Conservation (phyloP, 2,329 filamentous ascomycete species). For the Bipolaris gigantea region DNA sequence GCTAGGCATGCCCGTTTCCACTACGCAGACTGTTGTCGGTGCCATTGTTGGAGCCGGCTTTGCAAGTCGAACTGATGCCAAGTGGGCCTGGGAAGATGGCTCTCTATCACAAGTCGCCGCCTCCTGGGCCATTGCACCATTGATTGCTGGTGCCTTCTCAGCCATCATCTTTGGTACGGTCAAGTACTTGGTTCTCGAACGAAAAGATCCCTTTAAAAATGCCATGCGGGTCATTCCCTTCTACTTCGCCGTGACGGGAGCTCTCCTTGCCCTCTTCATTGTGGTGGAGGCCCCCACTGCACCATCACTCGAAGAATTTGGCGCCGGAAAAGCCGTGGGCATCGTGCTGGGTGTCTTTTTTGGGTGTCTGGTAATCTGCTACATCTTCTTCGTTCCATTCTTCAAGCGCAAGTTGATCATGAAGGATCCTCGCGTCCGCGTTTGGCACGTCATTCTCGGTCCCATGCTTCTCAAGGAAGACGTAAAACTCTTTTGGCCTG, state of each 20-base stretch:
- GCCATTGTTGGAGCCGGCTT: constrained; percentile 64
- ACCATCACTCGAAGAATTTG: constrained; percentile 34
- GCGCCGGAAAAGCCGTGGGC: constrained; percentile 32
- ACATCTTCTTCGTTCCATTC: constrained; percentile 36
- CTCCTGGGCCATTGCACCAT: constrained; percentile 55
- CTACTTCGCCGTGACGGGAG: constrained; percentile 54
- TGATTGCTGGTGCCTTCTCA: constrained; percentile 52
- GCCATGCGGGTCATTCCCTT: constrained; percentile 53
- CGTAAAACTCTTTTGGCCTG: constrained; percentile 47
- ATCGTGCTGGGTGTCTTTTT: constrained; percentile 35
- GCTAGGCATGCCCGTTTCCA: constrained; percentile 61
- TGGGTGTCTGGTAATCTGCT: constrained; percentile 24
- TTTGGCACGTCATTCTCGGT: constrained; percentile 39
- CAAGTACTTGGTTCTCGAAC: constrained; percentile 55
- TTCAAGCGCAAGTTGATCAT: constrained; percentile 32
- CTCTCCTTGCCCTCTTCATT: constrained; percentile 60
- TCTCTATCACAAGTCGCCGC: constrained; percentile 44
- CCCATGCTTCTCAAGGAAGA: constrained; percentile 47
- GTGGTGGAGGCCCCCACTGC: constrained; percentile 52
- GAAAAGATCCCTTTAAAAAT: constrained; percentile 54
- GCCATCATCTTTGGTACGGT: constrained; percentile 54
- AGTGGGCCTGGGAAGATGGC: constrained; percentile 31
- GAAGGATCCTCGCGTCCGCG: constrained; percentile 29
- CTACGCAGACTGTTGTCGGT: constrained; percentile 63
- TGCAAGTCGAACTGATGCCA: constrained; percentile 41